Conservation (phyloP, 768 basidiomycete species). For the Gloeopeniophorella convolvens region DNA sequence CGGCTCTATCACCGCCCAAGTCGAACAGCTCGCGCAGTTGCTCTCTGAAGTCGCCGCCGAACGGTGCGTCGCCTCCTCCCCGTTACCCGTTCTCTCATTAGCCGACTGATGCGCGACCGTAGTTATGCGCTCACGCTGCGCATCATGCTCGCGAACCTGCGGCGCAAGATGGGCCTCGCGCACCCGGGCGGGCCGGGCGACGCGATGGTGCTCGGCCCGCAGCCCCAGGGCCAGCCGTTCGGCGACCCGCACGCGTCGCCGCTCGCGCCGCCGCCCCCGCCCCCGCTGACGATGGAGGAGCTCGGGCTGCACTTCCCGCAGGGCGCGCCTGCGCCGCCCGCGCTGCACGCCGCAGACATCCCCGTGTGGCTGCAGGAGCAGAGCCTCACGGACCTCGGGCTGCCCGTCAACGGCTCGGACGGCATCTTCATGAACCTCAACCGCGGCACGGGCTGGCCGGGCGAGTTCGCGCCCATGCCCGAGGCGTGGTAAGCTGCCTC, state of each 20-base stretch:
- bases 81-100: background rate
- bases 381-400: conserved; percentile 83
- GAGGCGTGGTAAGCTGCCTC: conserved; percentile 65
- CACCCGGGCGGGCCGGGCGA: conserved; percentile 14
- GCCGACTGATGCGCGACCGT: background rate
- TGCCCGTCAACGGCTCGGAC: conserved; percentile 89
- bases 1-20: conserved; percentile 68
- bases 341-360: conserved; percentile 71
- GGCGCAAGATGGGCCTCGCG: conserved; percentile 74
- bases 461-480: conserved; percentile 69
- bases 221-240: conserved; percentile 34
- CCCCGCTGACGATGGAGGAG: conserved; percentile 78
- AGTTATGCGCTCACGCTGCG: conserved; percentile 88
- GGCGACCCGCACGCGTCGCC: conserved; percentile 49
- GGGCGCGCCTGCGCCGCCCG: conserved; percentile 41
- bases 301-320: conserved; percentile 70
- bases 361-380: conserved; percentile 94
- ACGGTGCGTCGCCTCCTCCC: conserved; percentile 37
- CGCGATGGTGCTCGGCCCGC: conserved; percentile 44
- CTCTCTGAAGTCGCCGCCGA: conserved; percentile 92
- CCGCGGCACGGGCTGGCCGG: conserved; percentile 66
- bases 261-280: conserved; percentile 22
- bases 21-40: conserved; percentile 85
- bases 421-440: conserved; percentile 79
- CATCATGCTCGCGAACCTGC: conserved; percentile 88